Evolutionary conservation across 2,329 filamentous ascomycete species (phyloP).

Genomic region (Trichoderma atrobrunneum): DNA sequence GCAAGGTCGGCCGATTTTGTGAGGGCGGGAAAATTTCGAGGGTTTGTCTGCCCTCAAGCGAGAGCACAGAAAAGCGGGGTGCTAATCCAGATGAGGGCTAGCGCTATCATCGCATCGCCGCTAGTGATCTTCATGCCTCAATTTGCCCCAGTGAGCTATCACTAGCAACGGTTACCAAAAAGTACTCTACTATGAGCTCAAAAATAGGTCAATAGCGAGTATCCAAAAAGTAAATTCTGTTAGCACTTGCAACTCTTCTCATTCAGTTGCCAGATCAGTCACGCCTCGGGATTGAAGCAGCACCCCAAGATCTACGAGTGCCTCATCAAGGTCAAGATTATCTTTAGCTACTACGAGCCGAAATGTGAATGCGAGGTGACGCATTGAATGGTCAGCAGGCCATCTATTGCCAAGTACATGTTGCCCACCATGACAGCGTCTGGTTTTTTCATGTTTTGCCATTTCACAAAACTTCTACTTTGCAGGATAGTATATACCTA

Average conservation of each 20-base stretch:
- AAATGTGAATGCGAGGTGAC: background rate
- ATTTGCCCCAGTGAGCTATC: background rate
- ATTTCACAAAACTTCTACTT: background rate
- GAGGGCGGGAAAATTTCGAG: conserved; percentile 37
- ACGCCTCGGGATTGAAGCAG: background rate
- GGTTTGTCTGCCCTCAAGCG: conserved; percentile 43
- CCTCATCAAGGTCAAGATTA: background rate
- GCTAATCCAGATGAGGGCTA: conserved; percentile 24
- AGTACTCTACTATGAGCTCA: background rate
- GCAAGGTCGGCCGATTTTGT: conserved; percentile 34
- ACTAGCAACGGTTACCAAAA: background rate
- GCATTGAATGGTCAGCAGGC: background rate
- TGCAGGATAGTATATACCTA: background rate
- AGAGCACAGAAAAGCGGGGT: conserved; percentile 27
- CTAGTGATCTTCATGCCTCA: background rate
- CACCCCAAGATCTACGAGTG: background rate
- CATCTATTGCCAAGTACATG: background rate
- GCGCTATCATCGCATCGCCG: conserved; percentile 19
- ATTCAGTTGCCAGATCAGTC: background rate
- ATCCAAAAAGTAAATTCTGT: background rate
- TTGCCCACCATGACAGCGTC: no score
- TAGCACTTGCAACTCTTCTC: background rate
- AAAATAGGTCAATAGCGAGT: fast-evolving
- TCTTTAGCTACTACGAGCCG: background rate
- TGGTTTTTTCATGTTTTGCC: background rate